Evolutionary conservation across 495 filamentous ascomycete genomes (phyloP).

Genomic region (Elasticomyces elasticus): DNA sequence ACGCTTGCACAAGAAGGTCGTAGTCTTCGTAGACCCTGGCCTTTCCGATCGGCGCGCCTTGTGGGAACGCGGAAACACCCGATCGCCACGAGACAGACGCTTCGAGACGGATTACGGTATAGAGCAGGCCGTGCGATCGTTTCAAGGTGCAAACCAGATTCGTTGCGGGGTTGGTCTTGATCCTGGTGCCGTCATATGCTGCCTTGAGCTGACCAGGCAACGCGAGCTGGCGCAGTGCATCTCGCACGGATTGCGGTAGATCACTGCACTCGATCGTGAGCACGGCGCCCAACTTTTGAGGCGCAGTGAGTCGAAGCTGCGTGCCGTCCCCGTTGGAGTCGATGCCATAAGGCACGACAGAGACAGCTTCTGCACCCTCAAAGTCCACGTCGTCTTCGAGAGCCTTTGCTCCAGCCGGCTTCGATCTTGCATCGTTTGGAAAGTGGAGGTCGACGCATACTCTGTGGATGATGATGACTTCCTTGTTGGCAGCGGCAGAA

Average conservation of each 20-base stretch:
- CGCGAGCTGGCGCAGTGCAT: neutral
- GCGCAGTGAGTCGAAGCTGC: neutral
- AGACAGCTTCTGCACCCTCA: slow-evolving; percentile 3
- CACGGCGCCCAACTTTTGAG: neutral
- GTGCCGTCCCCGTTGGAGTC: neutral
- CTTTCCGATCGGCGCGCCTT: neutral
- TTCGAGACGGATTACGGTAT: slow-evolving; percentile 15
- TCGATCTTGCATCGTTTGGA: neutral
- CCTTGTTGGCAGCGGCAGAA: neutral
- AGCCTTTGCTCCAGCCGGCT: neutral
- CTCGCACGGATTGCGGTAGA: neutral
- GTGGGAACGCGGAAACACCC: slow-evolving; percentile 13
- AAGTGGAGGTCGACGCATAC: slow-evolving; percentile 18
- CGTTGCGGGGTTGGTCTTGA: neutral
- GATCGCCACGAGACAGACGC: slow-evolving; percentile 8
- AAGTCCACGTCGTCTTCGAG: slow-evolving; percentile 12
- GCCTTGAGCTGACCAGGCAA: slow-evolving; percentile 3
- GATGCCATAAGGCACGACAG: slow-evolving; percentile 3
- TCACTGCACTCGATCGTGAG: slow-evolving; percentile 2
- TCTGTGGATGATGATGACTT: slow-evolving; percentile 8
- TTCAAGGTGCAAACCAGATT: slow-evolving; percentile 1
- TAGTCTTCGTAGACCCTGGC: slow-evolving; percentile 5
- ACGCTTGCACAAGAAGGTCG: slow-evolving; percentile 1
- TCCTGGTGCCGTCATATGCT: neutral
- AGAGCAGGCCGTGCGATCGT: slow-evolving; percentile 8